Base-by-base conservation (phyloP, 2,329 filamentous ascomycete species). In the Neopestalotiopsis clavispora region DNA sequence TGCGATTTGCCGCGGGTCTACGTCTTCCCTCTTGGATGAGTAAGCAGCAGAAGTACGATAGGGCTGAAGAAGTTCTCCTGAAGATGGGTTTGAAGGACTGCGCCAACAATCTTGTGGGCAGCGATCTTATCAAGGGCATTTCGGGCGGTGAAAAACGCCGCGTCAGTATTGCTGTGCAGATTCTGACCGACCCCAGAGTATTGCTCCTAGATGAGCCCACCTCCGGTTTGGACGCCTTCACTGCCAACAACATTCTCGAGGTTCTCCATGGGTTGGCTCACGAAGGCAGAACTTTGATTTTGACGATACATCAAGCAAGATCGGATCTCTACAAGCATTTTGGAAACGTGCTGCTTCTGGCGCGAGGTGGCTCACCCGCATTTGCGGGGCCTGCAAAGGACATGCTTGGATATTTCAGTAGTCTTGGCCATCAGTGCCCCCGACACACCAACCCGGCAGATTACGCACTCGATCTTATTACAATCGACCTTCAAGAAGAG, bases 71-170 rank as follows among this genome's bases (percentile, higher is more conserved):
- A 17, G 88, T 94, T 0, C 80, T 95, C 2, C 77, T 92, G 17
- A 93, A 93, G 75, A 90, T 94, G 86, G 92, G 92, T 0, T 79
- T 94, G 4, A 94, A 93, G 74, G 92, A 94, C 72, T 94, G 92
- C 71, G 92, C 92, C 1, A 89, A 94, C 74, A 93, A 92, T 66
- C 78, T 94, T 0, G 87, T 95, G 9, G 92, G 92, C 2, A 91
- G 87, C 68, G 91, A 93, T 9, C 78, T 92, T 4, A 85, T 93
- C 72, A 94, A 94, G 76, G 92, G 92, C 0, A 94, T 95, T 38
- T 94, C 91, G 9, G 92, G 92, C 2, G 93, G 93, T 20, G 92
- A 95, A 78, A 94, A 94, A 79, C 86, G 92, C 2, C 87, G 93
- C 67, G 91, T 94, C 5, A 92, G 91, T 2, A 94, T 95, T 70